Conservation (phyloP, 169 alveolate genomes). For the Plasmodium gaboni region DNA sequence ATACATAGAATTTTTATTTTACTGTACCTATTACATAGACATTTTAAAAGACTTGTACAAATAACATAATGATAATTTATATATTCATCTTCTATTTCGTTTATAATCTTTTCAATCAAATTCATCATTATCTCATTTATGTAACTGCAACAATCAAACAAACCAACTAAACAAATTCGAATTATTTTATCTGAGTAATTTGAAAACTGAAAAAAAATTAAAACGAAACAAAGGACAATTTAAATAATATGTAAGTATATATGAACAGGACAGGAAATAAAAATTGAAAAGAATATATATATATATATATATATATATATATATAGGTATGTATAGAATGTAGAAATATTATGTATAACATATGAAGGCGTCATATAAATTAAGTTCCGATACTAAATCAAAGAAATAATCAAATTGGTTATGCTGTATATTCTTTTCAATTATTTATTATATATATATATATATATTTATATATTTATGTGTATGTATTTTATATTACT, state of each 20-base stretch:
- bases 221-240: not conserved
- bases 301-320: not conserved
- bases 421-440: too few relatives aligned
- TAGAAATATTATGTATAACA: too few relatives aligned
- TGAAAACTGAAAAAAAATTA: slow-evolving; percentile 19
- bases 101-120: slow-evolving; percentile 31
- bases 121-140: slow-evolving; percentile 56
- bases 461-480: not conserved
- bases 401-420: too few relatives aligned
- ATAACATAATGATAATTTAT: slow-evolving; percentile 44
- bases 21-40: slow-evolving; percentile 60
- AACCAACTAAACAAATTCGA: slow-evolving; percentile 34
- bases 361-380: too few relatives aligned
- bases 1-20: slow-evolving; percentile 47
- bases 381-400: too few relatives aligned
- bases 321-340: not conserved
- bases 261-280: not conserved
- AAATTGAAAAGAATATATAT: not conserved
- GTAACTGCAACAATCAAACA: slow-evolving; percentile 30
- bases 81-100: slow-evolving; percentile 21
- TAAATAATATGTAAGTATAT: not conserved
- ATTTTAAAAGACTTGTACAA: slow-evolving; percentile 36
- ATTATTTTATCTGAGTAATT: slow-evolving; percentile 29
- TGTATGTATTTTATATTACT: slow-evolving; percentile 10
- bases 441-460: not conserved